phyloP scores from a whole-genome alignment of 371 early-diverging fungal species.

The Capillidium rhysosporum region DNA sequence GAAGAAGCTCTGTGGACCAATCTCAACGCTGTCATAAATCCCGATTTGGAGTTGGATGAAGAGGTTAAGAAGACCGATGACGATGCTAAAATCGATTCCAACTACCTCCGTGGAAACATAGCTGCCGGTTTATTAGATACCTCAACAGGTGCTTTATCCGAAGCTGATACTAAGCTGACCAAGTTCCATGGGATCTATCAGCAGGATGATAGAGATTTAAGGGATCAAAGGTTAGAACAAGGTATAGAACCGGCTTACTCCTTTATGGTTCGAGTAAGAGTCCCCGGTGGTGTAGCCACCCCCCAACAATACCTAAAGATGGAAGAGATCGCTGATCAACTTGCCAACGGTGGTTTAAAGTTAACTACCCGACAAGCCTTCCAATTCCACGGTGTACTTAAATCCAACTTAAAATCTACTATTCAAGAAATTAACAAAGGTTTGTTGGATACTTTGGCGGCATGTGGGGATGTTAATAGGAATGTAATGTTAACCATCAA shows the following conservation, averaged over 20 bases:
- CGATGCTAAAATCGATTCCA: constrained; percentile 71
- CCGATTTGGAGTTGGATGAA: constrained; percentile 32
- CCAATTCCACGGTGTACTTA: constrained; percentile 88
- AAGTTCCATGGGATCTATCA: constrained; percentile 94
- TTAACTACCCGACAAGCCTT: constrained; percentile 87
- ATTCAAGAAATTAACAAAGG: constrained; percentile 76
- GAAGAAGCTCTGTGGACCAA: constrained; percentile 63
- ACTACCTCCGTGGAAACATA: constrained; percentile 81
- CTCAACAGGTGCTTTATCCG: constrained; percentile 66
- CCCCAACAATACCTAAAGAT: constrained; percentile 80
- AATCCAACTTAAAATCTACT: constrained; percentile 62
- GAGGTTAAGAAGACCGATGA: constrained; percentile 64
- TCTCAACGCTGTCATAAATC: constrained; percentile 28
- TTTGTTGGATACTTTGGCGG: constrained; percentile 77
- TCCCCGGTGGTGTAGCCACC: constrained; percentile 76
- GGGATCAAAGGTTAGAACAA: constrained; percentile 61
- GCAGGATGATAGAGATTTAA: constrained; percentile 87
- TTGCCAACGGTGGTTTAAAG: constrained; percentile 76
- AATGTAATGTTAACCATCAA: constrained; percentile 83
- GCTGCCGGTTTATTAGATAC: constrained; percentile 58
- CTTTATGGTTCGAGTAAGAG: constrained; percentile 89
- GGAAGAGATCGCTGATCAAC: constrained; percentile 59
- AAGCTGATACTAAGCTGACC: constrained; percentile 73
- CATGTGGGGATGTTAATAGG: constrained; percentile 93
- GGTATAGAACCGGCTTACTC: constrained; percentile 78